Base-by-base conservation (phyloP, 2,329 filamentous ascomycete species). In the Colletotrichum liaoningense region DNA sequence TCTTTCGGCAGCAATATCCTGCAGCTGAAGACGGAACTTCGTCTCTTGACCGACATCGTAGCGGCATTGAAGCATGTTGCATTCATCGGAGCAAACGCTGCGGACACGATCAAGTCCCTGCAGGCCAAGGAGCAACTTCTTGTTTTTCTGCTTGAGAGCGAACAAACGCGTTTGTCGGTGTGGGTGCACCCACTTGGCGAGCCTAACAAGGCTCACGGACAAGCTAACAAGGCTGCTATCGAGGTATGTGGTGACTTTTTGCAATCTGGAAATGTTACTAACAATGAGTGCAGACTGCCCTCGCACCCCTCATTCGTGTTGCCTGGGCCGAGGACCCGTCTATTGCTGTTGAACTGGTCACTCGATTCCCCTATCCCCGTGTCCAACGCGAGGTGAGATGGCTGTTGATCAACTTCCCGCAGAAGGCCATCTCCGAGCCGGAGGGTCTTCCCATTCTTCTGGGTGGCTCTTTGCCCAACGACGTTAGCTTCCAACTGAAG, bases 1-100 rank as follows among this genome's bases (percentile, higher is more conserved):
- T 97, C 97, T 0, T 98, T 97, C 82, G 97, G 97, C 69, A 97
- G 96, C 78, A 99, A 98, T 80, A 90, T 94, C 62, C 85, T 99
- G 19, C 97, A 99, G 80, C 87, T 98, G 64, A 98, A 97, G 85
- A 96, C 97, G 0, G 97, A 99, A 83, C 91, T 95, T 42, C 93
- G 93, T 76, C 86, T 98, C 22, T 88, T 98, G 52, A 88, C 89
- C 7, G 95, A 98, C 80, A 92, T 98, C 46, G 86, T 92, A 62
- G 81, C 84, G 12, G 89, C 92, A 16, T 84, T 99, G 74, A 91
- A 91, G 75, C 87, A 85, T 3, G 88, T 95, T 12, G 86, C 89
- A 1, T 86, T 86, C 72, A 89, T 94, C 46, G 92, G 90, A 4
- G 81, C 85, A 1, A 84, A 87, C 52, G 79, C 85, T 71, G 81